Evolutionary conservation across 805 yeast species (phyloP), one percentile per base, ranked within the genome.

Genomic region (Wickerhamomyces rabaulensis): DNA sequence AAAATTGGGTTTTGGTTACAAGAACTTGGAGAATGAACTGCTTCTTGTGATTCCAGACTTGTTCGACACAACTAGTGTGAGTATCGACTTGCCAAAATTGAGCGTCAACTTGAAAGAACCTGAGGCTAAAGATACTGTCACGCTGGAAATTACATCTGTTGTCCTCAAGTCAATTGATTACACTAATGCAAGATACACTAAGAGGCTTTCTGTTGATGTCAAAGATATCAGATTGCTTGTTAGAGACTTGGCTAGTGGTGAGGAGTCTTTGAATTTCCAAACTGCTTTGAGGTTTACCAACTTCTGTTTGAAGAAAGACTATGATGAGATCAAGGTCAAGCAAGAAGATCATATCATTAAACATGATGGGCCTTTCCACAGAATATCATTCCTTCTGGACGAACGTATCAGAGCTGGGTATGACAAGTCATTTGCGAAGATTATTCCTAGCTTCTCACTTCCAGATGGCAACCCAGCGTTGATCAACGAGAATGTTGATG

Each of bases 301-400:
- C 49, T 83, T 89, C 52, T 67, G 74, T 20, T 81, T 78, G 48
- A 78, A 77, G 45, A 64, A 68, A 12, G 68, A 78, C 48, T 74
- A 74, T 51, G 61, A 60, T 0, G 71, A 73, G 12, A 75, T 76
- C 39, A 64, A 79, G 43, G 56, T 59, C 9, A 57, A 66, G 17
- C 97, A 91, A 60, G 82, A 82, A 44, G 69, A 70, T 2, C 95
- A 87, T 62, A 65, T 91, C 2, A 66, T 77, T 17, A 52, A 69
- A 7, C 86, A 88, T 55, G 99, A 94, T 69, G 85, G 87, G 0
- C 89, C 96, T 0, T 89, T 80, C 51, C 94, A 88, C 54, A 67
- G 99, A 46, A 70, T 81, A 19, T 83, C 94, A 0, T 91, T 89
- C 60, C 63, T 92, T 25, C 61, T 92, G 9, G 74, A 76, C 3